Conservation (phyloP, 805 yeast genomes). For the Kuraishia hungarica region DNA sequence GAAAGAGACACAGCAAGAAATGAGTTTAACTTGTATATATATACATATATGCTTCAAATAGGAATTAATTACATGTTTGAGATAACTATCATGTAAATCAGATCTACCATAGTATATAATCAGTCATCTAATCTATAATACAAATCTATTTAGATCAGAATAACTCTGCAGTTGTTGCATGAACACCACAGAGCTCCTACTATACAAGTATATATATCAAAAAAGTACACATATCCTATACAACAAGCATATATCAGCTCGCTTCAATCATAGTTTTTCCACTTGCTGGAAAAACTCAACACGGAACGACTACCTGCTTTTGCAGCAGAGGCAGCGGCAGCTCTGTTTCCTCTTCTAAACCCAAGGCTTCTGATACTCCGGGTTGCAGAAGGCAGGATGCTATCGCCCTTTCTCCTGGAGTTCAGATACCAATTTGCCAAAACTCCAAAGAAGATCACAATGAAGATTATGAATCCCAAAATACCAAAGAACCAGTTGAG, state of each 20-base stretch:
- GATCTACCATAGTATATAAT: no score
- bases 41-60: background rate
- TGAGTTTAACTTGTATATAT: background rate
- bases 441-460: constrained; percentile 13
- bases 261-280: background rate
- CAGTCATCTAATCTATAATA: no score
- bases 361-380: background rate
- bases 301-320: background rate
- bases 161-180: no score
- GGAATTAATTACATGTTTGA: background rate
- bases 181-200: no score
- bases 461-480: constrained; percentile 18
- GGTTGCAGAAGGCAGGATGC: background rate
- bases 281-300: background rate
- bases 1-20: background rate
- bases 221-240: no score
- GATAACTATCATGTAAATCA: no score
- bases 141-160: no score
- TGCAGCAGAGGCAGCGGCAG: background rate
- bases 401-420: background rate
- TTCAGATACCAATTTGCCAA: constrained; percentile 17
- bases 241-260: no score
- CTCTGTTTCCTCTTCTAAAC: background rate
- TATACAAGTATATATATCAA: no score
- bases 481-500: constrained; percentile 47